phyloP scores from a whole-genome alignment of 1,284 basidiomycete species.

The Puccinia coronata region DNA sequence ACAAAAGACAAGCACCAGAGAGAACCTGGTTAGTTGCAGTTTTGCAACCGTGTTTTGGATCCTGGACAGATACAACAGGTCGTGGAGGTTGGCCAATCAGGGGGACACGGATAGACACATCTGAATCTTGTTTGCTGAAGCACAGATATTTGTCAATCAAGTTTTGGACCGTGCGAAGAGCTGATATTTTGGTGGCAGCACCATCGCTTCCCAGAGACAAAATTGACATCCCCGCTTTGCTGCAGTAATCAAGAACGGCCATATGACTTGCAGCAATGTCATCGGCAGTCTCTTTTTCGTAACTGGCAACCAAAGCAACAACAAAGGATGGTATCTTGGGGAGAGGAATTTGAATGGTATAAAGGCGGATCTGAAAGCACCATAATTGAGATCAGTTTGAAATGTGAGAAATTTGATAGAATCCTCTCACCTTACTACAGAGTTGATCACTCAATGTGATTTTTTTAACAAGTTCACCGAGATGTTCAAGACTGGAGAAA shows the following conservation, averaged over 20 bases:
- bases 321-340: constrained; percentile 20
- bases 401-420: background rate
- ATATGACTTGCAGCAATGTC: constrained; percentile 14
- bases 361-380: background rate
- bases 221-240: constrained; percentile 13
- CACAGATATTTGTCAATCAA: background rate
- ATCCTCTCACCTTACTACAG: background rate
- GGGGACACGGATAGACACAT: constrained; percentile 4
- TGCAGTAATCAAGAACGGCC: constrained; percentile 1
- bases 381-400: too few species aligned
- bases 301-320: constrained; percentile 34
- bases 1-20: background rate
- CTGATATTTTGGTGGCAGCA: constrained; percentile 24
- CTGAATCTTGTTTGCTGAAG: background rate
- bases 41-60: constrained; percentile 16
- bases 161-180: background rate
- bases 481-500: background rate
- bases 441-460: background rate
- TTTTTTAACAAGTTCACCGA: constrained; percentile 1
- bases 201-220: constrained; percentile 30
- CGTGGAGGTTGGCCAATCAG: background rate
- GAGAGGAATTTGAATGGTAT: background rate
- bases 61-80: constrained; percentile 29
- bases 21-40: constrained; percentile 31
- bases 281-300: background rate